Evolutionary conservation across 352 stramenopile genomes (phyloP), one percentile per base, ranked within the genome.

Genomic region (Globisporangium cylindrosporum): DNA sequence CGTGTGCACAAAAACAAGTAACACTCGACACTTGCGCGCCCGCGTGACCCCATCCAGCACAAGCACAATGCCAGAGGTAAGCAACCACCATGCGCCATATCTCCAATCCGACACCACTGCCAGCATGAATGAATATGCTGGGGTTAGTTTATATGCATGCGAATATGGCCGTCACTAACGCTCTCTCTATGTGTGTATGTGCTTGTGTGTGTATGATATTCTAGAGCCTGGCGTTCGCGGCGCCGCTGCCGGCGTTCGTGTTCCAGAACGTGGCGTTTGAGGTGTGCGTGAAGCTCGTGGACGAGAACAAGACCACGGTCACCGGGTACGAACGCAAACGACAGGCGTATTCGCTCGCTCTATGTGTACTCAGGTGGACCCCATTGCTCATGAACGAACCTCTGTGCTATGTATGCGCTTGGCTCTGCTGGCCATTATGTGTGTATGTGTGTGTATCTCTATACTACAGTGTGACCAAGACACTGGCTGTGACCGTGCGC

Each of bases 251-350:
- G 7, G 61, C 84, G 62, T 88, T 81, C 70, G 82, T 89, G 64
- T 92, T 87, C 74, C 79, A 79, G 58, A 79, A 87, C 29, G 75
- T 84, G 53, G 79, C 54, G 41, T 92, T 92, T 65, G 75, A 86
- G 53, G 71, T 77, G 22, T 74, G 62, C 2, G 78, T 92, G 36
- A 85, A 86, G 70, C 78, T 92, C 66, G 80, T 90, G 63, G 78
- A 91, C 41, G 73, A 77, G 58, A 74, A 87, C 64, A 88, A 89
- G 64, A 59, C 60, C 38, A 89, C 84, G 38, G 70, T 88, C 55
- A 83, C 75, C 18, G 82, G 81, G 80, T 89, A 73, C 27, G 75
- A 70, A 12, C 5, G 25, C 32, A 8, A 38, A 51, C 43, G 41
- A 48, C 14, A n/a, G 14, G 12, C 41, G 41, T 14, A n/a, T 7